A percentile compares a stretch with the other conserved stretches of the same genome.
phyloP scores from a whole-genome alignment of 1,284 basidiomycete genomes.

The Kwoniella shivajii region DNA sequence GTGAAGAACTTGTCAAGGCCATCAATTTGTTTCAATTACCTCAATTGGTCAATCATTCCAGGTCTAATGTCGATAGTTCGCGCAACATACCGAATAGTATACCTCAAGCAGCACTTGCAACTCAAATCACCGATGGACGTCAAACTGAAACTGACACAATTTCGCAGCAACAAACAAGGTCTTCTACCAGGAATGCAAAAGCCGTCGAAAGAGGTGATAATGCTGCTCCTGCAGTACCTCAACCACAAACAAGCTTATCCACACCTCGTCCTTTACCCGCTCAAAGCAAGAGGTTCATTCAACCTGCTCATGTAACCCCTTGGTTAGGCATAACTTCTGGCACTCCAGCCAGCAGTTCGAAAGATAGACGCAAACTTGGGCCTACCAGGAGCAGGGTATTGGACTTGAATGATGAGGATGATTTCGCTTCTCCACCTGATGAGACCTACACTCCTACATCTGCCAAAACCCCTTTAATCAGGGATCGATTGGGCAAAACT shows the following conservation, averaged over 20 bases:
- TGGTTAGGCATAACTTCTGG: neutral
- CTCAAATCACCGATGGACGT: too few species aligned
- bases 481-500: conserved; percentile 28
- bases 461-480: conserved; percentile 25
- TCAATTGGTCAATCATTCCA: too few species aligned
- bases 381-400: neutral
- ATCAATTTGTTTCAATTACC: neutral
- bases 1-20: neutral
- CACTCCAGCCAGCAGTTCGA: neutral
- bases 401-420: neutral
- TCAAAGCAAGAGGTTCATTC: neutral
- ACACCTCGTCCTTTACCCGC: neutral
- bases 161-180: too few species aligned
- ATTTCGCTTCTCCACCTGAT: conserved; percentile 11
- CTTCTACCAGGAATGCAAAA: too few species aligned
- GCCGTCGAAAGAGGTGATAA: too few species aligned
- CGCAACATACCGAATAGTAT: too few species aligned
- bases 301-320: conserved; percentile 4
- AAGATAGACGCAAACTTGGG: neutral
- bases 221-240: neutral
- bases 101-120: too few species aligned
- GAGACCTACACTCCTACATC: neutral
- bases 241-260: neutral
- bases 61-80: too few species aligned
- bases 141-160: too few species aligned